Conservation (phyloP, 2,329 filamentous ascomycete genomes). For the Hymenoscyphus fructigenus region DNA sequence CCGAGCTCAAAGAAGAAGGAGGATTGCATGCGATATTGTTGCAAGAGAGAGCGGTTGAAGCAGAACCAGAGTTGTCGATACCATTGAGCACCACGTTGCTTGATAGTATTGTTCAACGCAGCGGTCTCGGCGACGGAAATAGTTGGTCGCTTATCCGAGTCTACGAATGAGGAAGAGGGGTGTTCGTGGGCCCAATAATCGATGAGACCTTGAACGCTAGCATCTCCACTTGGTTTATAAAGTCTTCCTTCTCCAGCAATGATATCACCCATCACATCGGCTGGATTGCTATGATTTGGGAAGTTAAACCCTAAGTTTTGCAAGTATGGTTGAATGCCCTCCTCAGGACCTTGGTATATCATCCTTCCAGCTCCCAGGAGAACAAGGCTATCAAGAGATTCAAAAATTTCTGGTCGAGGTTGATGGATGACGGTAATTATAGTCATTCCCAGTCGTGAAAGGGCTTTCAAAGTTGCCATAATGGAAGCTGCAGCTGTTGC, state of each 20-base stretch:
- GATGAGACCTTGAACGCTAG: slow-evolving; percentile 50
- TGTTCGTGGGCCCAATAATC: slow-evolving; percentile 43
- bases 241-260: slow-evolving; percentile 55
- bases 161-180: slow-evolving; percentile 32
- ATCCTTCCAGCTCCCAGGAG: slow-evolving; percentile 59
- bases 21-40: slow-evolving; percentile 54
- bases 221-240: slow-evolving; percentile 49
- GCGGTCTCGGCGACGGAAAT: slow-evolving; percentile 42
- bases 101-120: slow-evolving; percentile 46
- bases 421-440: slow-evolving; percentile 57
- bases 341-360: slow-evolving; percentile 52
- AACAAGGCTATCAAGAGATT: slow-evolving; percentile 60
- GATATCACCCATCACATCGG: slow-evolving; percentile 61
- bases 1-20: slow-evolving; percentile 55
- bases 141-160: slow-evolving; percentile 19
- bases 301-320: slow-evolving; percentile 53
- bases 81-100: slow-evolving; percentile 49
- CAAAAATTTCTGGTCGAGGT: slow-evolving; percentile 53
- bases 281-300: slow-evolving; percentile 50
- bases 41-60: slow-evolving; percentile 51
- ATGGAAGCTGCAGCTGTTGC: slow-evolving; percentile 64
- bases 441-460: slow-evolving; percentile 54
- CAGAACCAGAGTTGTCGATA: slow-evolving; percentile 53
- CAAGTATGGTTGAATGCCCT: slow-evolving; percentile 49
- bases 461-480: slow-evolving; percentile 58